phyloP scores from a whole-genome alignment of 192 early-diverging fungal genomes.

The Obelidium mucronatum region DNA sequence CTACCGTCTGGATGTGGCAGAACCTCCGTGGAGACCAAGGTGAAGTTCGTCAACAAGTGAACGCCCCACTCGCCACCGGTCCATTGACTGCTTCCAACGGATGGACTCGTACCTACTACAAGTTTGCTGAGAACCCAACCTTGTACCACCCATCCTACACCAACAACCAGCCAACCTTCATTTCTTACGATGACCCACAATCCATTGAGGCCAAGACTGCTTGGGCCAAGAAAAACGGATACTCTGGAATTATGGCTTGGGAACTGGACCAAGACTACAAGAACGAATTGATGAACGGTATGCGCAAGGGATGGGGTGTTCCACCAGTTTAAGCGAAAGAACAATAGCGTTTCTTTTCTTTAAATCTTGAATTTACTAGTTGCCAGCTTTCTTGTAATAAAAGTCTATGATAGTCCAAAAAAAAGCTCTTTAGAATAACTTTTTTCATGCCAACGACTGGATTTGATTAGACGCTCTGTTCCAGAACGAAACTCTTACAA shows the following conservation, averaged over 20 bases:
- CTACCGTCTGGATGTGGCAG: conserved; percentile 64
- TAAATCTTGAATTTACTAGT: too few species aligned
- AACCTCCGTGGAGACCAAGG: background rate
- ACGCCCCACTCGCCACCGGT: conserved; percentile 51
- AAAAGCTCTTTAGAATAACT: too few species aligned
- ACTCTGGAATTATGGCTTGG: conserved; percentile 43
- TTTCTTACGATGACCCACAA: conserved; percentile 78
- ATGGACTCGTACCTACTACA: conserved; percentile 66
- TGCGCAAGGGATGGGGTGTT: conserved; percentile 6
- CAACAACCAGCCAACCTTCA: conserved; percentile 46
- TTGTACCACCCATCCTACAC: conserved; percentile 55
- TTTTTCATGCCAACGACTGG: too few species aligned
- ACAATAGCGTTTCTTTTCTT: too few species aligned
- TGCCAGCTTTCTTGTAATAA: too few species aligned
- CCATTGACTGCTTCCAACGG: conserved; percentile 51
- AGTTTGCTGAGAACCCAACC: conserved; percentile 60
- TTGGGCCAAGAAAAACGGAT: conserved; percentile 52
- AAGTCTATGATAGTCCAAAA: too few species aligned
- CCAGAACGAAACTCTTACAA: too few species aligned
- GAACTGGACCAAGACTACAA: conserved; percentile 17
- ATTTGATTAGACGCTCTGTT: too few species aligned
- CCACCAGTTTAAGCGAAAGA: too few species aligned
- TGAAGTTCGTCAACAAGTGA: conserved; percentile 39
- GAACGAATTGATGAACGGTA: background rate
- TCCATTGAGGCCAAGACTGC: conserved; percentile 69